Evolutionary conservation across 768 basidiomycete species (phyloP).

Genomic region (Hysterangium stoloniferum): DNA sequence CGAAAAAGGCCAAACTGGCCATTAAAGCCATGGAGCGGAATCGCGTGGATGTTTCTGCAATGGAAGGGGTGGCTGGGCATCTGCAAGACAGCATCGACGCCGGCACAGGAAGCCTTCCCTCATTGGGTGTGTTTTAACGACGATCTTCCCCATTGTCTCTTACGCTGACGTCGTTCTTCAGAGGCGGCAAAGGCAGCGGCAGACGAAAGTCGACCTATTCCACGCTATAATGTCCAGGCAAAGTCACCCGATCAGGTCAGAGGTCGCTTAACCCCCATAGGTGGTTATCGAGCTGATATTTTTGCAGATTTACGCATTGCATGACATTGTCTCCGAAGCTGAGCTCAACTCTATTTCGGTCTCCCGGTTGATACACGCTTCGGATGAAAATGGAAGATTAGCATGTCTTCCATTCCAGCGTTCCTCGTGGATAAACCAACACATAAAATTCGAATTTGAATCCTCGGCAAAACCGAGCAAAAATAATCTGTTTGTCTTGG

Average conservation of each 20-base stretch:
- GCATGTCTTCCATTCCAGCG: constrained; percentile 53
- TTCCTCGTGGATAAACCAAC: constrained; percentile 67
- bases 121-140: constrained; percentile 43
- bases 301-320: constrained; percentile 49
- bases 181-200: constrained; percentile 61
- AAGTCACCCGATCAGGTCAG: constrained; percentile 53
- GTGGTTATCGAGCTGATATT: not conserved
- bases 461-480: constrained; percentile 40
- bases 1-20: constrained; percentile 83
- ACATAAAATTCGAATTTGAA: constrained; percentile 36
- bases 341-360: constrained; percentile 72
- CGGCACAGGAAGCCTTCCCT: constrained; percentile 60
- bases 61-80: constrained; percentile 75
- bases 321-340: constrained; percentile 68
- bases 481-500: constrained; percentile 46
- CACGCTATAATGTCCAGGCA: constrained; percentile 62
- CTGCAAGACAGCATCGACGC: constrained; percentile 79
- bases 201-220: constrained; percentile 66
- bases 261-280: not conserved
- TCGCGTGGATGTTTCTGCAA: constrained; percentile 80
- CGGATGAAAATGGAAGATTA: constrained; percentile 38
- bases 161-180: constrained; percentile 21
- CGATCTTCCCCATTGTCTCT: constrained; percentile 1
- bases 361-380: constrained; percentile 44
- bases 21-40: constrained; percentile 85